These are phyloP conservation scores for Fusarium sp. DNA, from an alignment of 2,329 filamentous ascomycete genomes.

Conservation along the genomic window DNA sequence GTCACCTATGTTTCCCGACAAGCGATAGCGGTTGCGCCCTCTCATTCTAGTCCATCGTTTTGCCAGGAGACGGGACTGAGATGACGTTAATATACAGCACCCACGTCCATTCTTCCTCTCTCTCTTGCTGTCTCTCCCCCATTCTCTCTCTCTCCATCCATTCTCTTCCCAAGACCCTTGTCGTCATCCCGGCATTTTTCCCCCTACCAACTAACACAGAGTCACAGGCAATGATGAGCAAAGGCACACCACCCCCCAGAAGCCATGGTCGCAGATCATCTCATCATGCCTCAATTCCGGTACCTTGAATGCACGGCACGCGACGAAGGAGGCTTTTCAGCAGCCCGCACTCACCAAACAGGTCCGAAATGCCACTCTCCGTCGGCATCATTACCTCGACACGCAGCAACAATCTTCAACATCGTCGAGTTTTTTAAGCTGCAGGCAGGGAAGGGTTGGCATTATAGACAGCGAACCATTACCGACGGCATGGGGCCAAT, in stretches of 20 bases:
- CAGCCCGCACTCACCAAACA: background rate
- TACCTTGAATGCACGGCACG: background rate
- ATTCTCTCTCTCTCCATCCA: background rate
- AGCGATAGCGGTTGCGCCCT: slow-evolving; percentile 13
- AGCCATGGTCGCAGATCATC: slow-evolving; percentile 33
- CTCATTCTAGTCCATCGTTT: background rate
- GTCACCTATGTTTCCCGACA: slow-evolving; percentile 4
- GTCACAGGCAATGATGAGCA: slow-evolving; percentile 31
- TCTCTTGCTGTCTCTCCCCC: background rate
- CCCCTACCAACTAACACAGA: slow-evolving; percentile 3
- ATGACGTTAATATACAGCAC: slow-evolving; percentile 15
- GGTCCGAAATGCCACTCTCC: background rate
- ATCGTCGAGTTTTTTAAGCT: background rate
- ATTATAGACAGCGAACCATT: slow-evolving; percentile 12
- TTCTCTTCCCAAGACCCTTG: slow-evolving; percentile 17
- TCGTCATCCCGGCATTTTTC: slow-evolving; percentile 27
- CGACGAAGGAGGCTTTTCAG: background rate
- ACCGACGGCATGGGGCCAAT: slow-evolving; percentile 24
- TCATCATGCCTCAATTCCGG: slow-evolving; percentile 18
- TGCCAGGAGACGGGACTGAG: background rate
- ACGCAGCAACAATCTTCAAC: background rate
- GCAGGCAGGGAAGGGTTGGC: slow-evolving; percentile 1
- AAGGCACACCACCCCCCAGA: slow-evolving; percentile 21
- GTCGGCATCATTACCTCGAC: slow-evolving; percentile 9
- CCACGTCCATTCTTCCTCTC: slow-evolving; percentile 21